Base-by-base conservation (phyloP, 75 land plant genomes). In the Cunninghamia lanceolata region DNA sequence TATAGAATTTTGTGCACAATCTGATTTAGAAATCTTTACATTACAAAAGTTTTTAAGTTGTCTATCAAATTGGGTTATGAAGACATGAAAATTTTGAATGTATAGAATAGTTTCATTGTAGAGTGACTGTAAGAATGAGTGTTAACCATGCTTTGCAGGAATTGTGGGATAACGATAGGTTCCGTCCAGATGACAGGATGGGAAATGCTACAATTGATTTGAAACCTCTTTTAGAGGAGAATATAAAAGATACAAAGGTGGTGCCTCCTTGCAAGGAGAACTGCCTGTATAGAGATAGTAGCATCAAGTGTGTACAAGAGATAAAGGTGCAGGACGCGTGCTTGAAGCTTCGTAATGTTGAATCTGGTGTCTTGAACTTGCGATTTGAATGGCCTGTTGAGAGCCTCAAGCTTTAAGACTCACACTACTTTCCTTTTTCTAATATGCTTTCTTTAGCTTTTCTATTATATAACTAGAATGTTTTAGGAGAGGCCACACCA, bases 151-250 rank as follows among this genome's bases (percentile, higher is more conserved):
- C 3, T 79, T 25, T 86, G 54, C 90, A 93, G 95, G 84, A 87
- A 42, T 89, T 92, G 47, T 91, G 84, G 87, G 95, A 94, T 86
- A 87, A 88, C 40, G 95, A 94, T 82, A 88, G 73, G 16, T 89
- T 89, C 16, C 85, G 88, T 9, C 42, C 28, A 6, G 94, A 94
- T 83, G 94, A 94, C 83, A 56, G 28, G 46, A 92, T 94, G 94
- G 95, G 95, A 34, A 83, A 87, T 28, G 95, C 90, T 39, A 87
- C 89, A 34, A 76, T 94, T 8, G 91, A 92, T 74, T 70, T 94
- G 13, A 73, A 84, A 54, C 90, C 93, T 1, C 83, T 86, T 30
- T 5, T 92, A 2, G 53, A 83, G 83, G 85, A 79, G 43, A 90
- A 86, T 28, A 25, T 21, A 63, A 63, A 25, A 63, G n/a, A 28